A percentile compares a stretch with the other conserved stretches of the same genome.
Evolutionary conservation across 2,329 filamentous ascomycete genomes (phyloP).

Genomic region (Trichoderma citrinoviride): DNA sequence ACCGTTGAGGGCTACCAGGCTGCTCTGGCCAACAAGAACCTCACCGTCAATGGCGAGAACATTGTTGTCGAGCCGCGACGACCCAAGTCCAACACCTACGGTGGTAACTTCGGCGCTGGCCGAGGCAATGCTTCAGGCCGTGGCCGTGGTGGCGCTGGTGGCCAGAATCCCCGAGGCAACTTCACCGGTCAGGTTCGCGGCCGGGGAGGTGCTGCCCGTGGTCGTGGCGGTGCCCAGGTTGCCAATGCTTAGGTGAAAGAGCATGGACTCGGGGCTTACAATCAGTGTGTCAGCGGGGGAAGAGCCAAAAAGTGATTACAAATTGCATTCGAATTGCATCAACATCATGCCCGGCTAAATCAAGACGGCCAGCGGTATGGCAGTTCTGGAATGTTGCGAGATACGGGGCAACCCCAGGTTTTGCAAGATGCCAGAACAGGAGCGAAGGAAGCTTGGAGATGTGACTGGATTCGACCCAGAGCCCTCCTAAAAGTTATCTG

Average conservation of each 20-base stretch:
- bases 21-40: constrained; percentile 80
- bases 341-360: background rate
- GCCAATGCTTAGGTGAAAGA: constrained; percentile 43
- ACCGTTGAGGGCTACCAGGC: constrained; percentile 77
- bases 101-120: constrained; percentile 61
- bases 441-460: constrained; percentile 22
- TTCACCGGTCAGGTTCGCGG: constrained; percentile 66
- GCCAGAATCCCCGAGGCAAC: constrained; percentile 63
- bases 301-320: background rate
- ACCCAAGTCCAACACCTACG: constrained; percentile 68
- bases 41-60: constrained; percentile 76
- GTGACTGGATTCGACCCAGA: constrained; percentile 35
- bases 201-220: constrained; percentile 64
- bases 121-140: constrained; percentile 61
- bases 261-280: background rate
- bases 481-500: constrained; percentile 29
- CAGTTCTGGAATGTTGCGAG: background rate
- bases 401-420: background rate
- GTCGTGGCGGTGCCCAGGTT: constrained; percentile 58
- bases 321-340: background rate
- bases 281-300: background rate
- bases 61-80: constrained; percentile 88
- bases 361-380: background rate
- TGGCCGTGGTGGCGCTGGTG: constrained; percentile 63
- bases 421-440: background rate